Evolutionary conservation across 1,284 basidiomycete species (phyloP).

Genomic region (Ganoderma leucocontextum): DNA sequence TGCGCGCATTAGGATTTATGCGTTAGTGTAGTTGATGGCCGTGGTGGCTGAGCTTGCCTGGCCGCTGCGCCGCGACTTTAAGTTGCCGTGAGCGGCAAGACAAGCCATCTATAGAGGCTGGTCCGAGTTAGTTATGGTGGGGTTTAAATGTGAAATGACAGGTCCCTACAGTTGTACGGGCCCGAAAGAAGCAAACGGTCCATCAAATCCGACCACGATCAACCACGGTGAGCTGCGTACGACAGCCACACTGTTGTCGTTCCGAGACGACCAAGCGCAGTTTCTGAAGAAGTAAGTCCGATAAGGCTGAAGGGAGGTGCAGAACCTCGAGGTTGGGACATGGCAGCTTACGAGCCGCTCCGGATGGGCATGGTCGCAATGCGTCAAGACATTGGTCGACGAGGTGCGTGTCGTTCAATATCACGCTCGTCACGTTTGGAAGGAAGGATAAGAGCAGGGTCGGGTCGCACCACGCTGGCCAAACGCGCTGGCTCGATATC

Average conservation of each 20-base stretch:
- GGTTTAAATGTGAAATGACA: background rate
- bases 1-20: constrained; percentile 1
- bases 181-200: too few species aligned
- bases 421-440: constrained; percentile 5
- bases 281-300: constrained; percentile 4
- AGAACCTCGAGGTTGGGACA: constrained; percentile 16
- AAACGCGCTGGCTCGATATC: constrained; percentile 24
- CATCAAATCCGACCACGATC: background rate
- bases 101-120: background rate
- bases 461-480: constrained; percentile 31
- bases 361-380: constrained; percentile 4
- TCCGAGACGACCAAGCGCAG: constrained; percentile 6
- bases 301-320: constrained; percentile 10
- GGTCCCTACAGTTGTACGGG: background rate
- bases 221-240: background rate
- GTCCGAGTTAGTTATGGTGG: background rate
- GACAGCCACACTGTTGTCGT: constrained; percentile 1
- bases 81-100: background rate
- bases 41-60: background rate
- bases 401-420: constrained; percentile 21
- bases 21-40: background rate
- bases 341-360: too few species aligned
- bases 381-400: constrained; percentile 17
- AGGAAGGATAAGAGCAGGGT: constrained; percentile 13
- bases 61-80: background rate